Base-by-base conservation (phyloP, 768 basidiomycete species). In the Kwoniella europaea region DNA sequence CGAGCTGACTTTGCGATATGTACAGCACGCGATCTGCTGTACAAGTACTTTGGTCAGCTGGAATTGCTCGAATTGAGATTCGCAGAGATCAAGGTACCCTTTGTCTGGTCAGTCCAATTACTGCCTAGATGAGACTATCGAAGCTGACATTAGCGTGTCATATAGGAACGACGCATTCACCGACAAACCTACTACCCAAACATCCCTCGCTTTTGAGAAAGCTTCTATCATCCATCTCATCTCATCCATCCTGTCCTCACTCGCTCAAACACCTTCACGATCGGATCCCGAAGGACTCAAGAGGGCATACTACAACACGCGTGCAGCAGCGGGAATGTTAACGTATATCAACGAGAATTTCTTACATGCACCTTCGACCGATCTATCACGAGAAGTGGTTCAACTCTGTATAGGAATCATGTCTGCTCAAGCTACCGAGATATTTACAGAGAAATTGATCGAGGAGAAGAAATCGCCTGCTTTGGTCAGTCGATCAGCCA, bases 261-360 rank as follows among this genome's bases (percentile, higher is more conserved):
- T 98, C 77, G 94, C 94, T 12, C 61, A 79, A 10, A 66, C 74
- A 2, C 84, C 91, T 0, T 88, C 91, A 0, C 92, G 95, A 85
- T 74, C 80, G 15, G 91, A 94, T 65, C 92, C 93, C 1, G 94
- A 98, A 83, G 94, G 95, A 20, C 84, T 93, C 77, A 98, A 97
- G 84, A 89, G 93, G 43, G 89, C 96, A 0, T 99, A 97, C 85
- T 89, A 93, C 84, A 95, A 93, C 84, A 92, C 93, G 77, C 87
- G 91, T 18, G 89, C 91, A 12, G 90, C 92, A 53, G 93, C 95
- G 2, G 97, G 97, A 20, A 97, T 99, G 93, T 89, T 98, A 79
- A 93, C 90, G 6, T 99, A 98, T 83, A 94, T 99, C 86, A 98
- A 98, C 85, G 97, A 99, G 84, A 98, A 99, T 88, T 99, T 99